phyloP scores from a whole-genome alignment of 176 grass and related monocot species.

The Eleusine coracana region DNA sequence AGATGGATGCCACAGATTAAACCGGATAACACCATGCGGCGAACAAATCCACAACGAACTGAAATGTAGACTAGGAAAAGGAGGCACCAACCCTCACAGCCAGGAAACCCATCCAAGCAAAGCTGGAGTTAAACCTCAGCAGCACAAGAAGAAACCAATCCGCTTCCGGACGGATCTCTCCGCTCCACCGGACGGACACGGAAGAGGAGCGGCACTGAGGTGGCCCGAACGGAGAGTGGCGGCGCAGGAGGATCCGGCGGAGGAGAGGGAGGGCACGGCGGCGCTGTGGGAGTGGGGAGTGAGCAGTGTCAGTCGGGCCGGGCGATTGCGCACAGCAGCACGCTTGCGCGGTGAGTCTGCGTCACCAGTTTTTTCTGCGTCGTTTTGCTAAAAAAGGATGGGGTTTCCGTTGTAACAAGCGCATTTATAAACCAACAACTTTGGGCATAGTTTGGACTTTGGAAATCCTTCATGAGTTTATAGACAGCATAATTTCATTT shows the following conservation, averaged over 20 bases:
- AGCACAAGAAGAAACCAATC: not conserved
- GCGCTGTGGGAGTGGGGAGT: not conserved
- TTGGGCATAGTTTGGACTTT: too few relatives aligned
- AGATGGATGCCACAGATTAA: not conserved
- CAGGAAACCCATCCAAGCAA: not conserved
- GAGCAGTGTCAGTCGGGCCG: not conserved
- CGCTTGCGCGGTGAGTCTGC: not conserved
- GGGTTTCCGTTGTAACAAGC: too few relatives aligned
- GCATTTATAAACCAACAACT: too few relatives aligned
- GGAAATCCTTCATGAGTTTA: too few relatives aligned
- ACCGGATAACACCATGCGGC: not conserved
- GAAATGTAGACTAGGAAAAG: not conserved
- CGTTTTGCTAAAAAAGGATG: not conserved
- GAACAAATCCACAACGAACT: not conserved
- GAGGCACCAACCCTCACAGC: too few relatives aligned
- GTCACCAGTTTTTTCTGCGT: conserved; percentile 14
- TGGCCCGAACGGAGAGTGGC: not conserved
- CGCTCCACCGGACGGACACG: not conserved
- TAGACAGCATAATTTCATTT: too few relatives aligned
- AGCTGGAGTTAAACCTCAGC: not conserved
- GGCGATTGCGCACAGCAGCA: not conserved
- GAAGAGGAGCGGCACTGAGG: not conserved
- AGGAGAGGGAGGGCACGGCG: not conserved
- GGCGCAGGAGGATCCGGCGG: not conserved
- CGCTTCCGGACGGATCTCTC: conserved; percentile 13